A percentile compares a stretch with the other conserved stretches of the same genome.
Evolutionary conservation across 2,329 filamentous ascomycete genomes (phyloP).

Genomic region (Talaromyces sp.): DNA sequence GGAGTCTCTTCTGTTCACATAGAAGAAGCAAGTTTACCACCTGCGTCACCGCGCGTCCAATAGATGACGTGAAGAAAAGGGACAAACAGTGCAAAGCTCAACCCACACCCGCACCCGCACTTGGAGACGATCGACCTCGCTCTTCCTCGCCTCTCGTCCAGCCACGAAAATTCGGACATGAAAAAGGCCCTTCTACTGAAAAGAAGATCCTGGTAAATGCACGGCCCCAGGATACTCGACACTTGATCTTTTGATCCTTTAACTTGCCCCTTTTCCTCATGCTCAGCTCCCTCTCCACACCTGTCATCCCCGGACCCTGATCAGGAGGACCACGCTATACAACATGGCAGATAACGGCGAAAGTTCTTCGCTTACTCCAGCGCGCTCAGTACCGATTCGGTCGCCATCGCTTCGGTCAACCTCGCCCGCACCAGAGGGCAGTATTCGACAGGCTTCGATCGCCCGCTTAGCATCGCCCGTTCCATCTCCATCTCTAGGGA

Average conservation of each 20-base stretch:
- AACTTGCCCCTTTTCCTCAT: not conserved
- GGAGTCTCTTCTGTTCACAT: not conserved
- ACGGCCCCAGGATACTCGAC: not conserved
- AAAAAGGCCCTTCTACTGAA: not conserved
- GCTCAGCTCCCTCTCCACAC: not conserved
- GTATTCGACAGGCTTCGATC: constrained; percentile 56
- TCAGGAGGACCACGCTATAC: not conserved
- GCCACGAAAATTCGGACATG: not conserved
- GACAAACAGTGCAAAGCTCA: constrained; percentile 38
- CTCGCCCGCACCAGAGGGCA: constrained; percentile 46
- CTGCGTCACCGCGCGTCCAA: constrained; percentile 29
- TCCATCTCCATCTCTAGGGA: constrained; percentile 46
- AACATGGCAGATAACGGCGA: constrained; percentile 42
- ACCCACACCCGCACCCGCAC: constrained; percentile 14
- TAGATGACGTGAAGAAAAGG: constrained; percentile 15
- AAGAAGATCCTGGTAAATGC: not conserved
- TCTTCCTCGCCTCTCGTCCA: constrained; percentile 8
- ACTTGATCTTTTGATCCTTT: not conserved
- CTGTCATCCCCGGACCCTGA: not conserved
- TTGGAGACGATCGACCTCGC: constrained; percentile 16
- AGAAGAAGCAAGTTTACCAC: constrained; percentile 27
- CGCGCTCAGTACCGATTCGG: constrained; percentile 36
- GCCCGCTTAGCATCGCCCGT: constrained; percentile 60
- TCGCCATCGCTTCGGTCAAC: constrained; percentile 35
- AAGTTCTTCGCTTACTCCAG: constrained; percentile 36